These are phyloP conservation scores for Cadophora gregata DNA, from an alignment of 2,329 filamentous ascomycete species.

Conservation along the genomic window DNA sequence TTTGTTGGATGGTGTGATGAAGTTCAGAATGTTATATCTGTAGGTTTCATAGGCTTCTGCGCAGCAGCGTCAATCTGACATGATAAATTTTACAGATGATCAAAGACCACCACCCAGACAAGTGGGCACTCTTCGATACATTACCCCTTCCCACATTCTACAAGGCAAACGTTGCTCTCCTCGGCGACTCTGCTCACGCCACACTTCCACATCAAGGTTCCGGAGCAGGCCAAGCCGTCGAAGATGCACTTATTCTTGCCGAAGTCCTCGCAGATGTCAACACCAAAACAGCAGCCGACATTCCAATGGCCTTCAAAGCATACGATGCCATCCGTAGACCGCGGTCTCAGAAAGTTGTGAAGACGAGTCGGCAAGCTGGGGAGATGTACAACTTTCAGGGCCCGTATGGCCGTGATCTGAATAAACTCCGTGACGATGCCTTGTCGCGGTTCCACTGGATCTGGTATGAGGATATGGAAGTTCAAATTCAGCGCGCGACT, in stretches of 20 bases:
- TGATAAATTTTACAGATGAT: not conserved
- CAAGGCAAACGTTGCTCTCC: constrained; percentile 5
- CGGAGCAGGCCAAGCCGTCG: constrained; percentile 8
- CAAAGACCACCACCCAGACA: constrained; percentile 11
- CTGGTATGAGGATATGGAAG: constrained; percentile 19
- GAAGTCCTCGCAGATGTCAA: not conserved
- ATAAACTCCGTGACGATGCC: not conserved
- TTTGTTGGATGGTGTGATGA: constrained; percentile 10
- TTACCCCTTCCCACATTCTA: constrained; percentile 3
- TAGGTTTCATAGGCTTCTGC: not conserved
- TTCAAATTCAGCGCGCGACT: not conserved
- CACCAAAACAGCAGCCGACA: not conserved
- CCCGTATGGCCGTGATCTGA: not conserved
- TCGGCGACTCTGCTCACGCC: constrained; percentile 11
- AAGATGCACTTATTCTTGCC: constrained; percentile 12
- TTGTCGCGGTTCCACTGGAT: constrained; percentile 5
- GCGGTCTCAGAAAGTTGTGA: constrained; percentile 2
- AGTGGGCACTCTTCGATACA: constrained; percentile 12
- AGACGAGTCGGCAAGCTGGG: constrained; percentile 12
- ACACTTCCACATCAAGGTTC: constrained; percentile 10
- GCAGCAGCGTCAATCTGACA: not conserved
- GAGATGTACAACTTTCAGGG: constrained; percentile 15
- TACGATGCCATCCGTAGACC: constrained; percentile 5
- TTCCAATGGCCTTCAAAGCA: constrained; percentile 10
- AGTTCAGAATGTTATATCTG: constrained; percentile 8